These are phyloP conservation scores for Marasmius sp. DNA, from an alignment of 1,284 basidiomycete species.

Conservation along the genomic window DNA sequence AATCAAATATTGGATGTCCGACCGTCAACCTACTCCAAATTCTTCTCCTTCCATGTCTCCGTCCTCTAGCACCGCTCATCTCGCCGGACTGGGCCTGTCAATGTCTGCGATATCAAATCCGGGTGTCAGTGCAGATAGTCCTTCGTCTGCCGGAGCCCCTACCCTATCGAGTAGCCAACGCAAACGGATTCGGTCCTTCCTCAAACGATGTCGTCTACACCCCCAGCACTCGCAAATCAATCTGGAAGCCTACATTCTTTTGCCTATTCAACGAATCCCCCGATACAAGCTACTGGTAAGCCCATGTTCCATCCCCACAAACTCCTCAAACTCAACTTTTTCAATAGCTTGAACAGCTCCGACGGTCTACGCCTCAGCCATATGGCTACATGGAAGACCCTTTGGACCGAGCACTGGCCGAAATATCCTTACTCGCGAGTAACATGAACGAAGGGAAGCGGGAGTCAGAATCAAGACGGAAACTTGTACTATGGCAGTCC, in stretches of 20 bases:
- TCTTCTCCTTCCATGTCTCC: conserved; percentile 54
- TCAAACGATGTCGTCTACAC: conserved; percentile 83
- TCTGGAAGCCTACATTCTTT: conserved; percentile 90
- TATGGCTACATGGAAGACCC: conserved; percentile 76
- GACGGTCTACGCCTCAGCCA: conserved; percentile 78
- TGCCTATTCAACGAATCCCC: conserved; percentile 96
- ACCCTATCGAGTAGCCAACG: conserved; percentile 71
- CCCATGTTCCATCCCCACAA: conserved; percentile 13
- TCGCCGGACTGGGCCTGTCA: conserved; percentile 60
- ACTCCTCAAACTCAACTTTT: conserved; percentile 4
- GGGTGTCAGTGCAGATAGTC: conserved; percentile 39
- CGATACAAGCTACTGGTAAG: conserved; percentile 89
- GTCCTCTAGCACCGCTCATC: conserved; percentile 58
- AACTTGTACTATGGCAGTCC: conserved; percentile 90
- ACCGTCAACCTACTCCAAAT: conserved; percentile 43
- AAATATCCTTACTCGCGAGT: conserved; percentile 85
- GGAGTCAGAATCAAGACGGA: conserved; percentile 86
- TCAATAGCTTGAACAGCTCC: conserved; percentile 77
- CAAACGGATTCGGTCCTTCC: conserved; percentile 83
- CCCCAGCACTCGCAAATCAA: conserved; percentile 96
- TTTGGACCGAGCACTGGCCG: conserved; percentile 80
- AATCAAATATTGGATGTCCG: conserved; percentile 79
- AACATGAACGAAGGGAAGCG: conserved; percentile 98
- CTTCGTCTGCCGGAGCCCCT: conserved; percentile 38
- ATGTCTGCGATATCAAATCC: conserved; percentile 58